Conservation (phyloP, 768 basidiomycete species). For the Tubosaeta sp. region DNA sequence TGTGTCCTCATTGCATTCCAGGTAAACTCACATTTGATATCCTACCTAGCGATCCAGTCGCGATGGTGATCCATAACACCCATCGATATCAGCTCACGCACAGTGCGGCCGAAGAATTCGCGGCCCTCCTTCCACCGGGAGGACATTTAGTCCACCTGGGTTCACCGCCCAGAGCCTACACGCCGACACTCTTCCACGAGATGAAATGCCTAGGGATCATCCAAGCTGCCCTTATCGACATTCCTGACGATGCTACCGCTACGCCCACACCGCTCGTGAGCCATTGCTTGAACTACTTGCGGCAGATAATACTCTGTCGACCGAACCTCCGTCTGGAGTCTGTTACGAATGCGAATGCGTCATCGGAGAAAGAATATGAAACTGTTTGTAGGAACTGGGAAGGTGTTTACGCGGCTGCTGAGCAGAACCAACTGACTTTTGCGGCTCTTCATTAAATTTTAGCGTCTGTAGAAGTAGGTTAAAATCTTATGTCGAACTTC, state of each 20-base stretch:
- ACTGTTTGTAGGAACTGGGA: conserved; percentile 28
- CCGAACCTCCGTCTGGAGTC: conserved; percentile 28
- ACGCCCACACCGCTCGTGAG: conserved; percentile 6
- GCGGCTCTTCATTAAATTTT: not conserved
- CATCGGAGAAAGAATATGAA: conserved; percentile 15
- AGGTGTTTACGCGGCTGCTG: conserved; percentile 23
- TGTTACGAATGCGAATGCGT: conserved; percentile 2
- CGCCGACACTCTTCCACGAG: conserved; percentile 38
- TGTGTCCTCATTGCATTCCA: not conserved
- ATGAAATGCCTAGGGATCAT: conserved; percentile 37
- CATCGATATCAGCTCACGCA: conserved; percentile 17
- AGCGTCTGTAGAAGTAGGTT: too few species aligned
- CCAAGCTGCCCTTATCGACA: conserved; percentile 15
- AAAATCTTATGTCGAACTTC: too few species aligned
- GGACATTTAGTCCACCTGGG: conserved; percentile 30
- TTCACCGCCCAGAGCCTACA: conserved; percentile 22
- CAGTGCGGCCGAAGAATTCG: conserved; percentile 24
- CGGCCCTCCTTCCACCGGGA: conserved; percentile 27
- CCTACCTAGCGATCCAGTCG: conserved; percentile 12
- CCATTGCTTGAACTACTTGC: conserved; percentile 36
- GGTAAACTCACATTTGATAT: conserved; percentile 7
- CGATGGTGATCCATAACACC: conserved; percentile 22
- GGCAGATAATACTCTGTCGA: conserved; percentile 30
- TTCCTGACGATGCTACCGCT: conserved; percentile 1
- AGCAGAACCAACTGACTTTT: conserved; percentile 10